These are phyloP conservation scores for Paecilomyces formosus DNA, from an alignment of 2,329 filamentous ascomycete genomes.

Conservation along the genomic window DNA sequence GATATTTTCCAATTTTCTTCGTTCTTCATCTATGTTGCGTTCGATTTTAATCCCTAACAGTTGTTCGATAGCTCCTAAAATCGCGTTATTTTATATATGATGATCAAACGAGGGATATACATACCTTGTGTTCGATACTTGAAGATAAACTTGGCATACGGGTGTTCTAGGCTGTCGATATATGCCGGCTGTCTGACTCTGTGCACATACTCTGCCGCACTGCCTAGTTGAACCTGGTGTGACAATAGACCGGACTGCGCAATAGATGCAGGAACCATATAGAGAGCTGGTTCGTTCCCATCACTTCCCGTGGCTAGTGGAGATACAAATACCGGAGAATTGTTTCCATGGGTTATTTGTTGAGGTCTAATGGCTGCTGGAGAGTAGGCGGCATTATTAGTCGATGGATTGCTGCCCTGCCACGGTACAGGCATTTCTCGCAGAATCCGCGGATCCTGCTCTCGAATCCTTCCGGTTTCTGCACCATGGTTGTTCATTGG, in stretches of 20 bases:
- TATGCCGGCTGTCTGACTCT: conserved; percentile 19
- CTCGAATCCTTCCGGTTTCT: background rate
- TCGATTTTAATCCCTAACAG: conserved; percentile 8
- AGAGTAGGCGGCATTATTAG: background rate
- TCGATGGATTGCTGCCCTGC: background rate
- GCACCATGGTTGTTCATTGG: background rate
- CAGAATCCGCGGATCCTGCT: background rate
- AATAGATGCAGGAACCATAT: conserved; percentile 11
- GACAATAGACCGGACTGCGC: conserved; percentile 9
- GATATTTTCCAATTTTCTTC: conserved; percentile 11
- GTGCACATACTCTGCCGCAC: conserved; percentile 19
- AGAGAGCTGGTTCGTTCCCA: conserved; percentile 11
- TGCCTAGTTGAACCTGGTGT: conserved; percentile 23
- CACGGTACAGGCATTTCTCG: background rate
- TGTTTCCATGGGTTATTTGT: background rate
- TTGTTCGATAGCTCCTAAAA: conserved; percentile 10
- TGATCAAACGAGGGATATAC: background rate
- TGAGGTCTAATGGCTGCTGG: background rate
- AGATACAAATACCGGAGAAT: conserved; percentile 3
- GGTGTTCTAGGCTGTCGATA: conserved; percentile 20
- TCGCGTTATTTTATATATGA: background rate
- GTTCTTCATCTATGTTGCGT: conserved; percentile 10
- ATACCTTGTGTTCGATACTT: conserved; percentile 18
- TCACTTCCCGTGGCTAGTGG: conserved; percentile 4
- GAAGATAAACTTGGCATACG: conserved; percentile 26